Evolutionary conservation across 2,329 filamentous ascomycete genomes (phyloP).

Genomic region (Aspergillus brasiliensis): DNA sequence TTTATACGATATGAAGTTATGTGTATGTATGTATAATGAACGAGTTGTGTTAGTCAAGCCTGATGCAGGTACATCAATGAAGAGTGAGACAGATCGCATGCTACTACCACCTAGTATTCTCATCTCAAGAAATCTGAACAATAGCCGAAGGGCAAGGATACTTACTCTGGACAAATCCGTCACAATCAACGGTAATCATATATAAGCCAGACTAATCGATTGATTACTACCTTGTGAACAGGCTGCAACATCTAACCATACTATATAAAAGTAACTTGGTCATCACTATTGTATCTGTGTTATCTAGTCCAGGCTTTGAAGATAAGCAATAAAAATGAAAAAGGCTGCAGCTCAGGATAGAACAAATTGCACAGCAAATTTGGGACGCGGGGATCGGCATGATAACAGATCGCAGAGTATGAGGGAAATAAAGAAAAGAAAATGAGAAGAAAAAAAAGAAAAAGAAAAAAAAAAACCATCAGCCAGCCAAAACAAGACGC

Average conservation of each 20-base stretch:
- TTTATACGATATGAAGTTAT: slow-evolving; percentile 15
- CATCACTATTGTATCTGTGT: slow-evolving; percentile 28
- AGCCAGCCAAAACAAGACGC: slow-evolving; percentile 41
- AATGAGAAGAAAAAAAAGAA: slow-evolving; percentile 15
- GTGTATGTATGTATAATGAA: slow-evolving; percentile 14
- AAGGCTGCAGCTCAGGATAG: neutral
- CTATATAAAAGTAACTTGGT: slow-evolving; percentile 12
- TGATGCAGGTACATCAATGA: slow-evolving; percentile 4
- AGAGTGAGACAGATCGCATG: neutral
- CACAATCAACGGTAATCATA: no score
- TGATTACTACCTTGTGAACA: neutral
- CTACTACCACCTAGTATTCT: no score
- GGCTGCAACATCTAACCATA: neutral
- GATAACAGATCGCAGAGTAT: slow-evolving; percentile 28
- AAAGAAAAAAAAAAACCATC: slow-evolving; percentile 27
- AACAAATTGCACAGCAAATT: slow-evolving; percentile 38
- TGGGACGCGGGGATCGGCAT: slow-evolving; percentile 25
- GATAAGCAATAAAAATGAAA: neutral
- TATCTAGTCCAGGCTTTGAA: slow-evolving; percentile 23
- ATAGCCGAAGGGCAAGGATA: no score
- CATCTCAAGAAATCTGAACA: no score
- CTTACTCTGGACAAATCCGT: no score
- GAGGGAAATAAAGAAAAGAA: neutral
- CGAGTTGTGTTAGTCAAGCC: neutral
- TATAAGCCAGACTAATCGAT: neutral